A percentile compares a stretch with the other conserved stretches of the same genome.
Evolutionary conservation across 2,329 filamentous ascomycete species (phyloP).

Genomic region (Ceratocystis cacaofunesta): DNA sequence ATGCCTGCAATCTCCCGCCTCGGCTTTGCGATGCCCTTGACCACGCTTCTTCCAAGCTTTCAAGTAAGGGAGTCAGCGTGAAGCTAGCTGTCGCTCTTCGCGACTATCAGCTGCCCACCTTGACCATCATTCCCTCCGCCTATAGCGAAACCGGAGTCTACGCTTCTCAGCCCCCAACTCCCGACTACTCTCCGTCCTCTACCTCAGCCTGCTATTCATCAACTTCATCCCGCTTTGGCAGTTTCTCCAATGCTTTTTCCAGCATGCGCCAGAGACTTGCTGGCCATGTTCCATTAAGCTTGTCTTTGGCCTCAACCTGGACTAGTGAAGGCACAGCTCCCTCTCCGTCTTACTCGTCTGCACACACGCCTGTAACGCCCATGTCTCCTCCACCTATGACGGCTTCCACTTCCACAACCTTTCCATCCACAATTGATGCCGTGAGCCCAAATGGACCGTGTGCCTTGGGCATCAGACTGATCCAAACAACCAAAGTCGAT

Average conservation of each 20-base stretch:
- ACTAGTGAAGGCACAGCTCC: neutral
- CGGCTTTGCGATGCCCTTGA: constrained; percentile 41
- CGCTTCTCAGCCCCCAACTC: constrained; percentile 20
- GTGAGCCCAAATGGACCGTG: constrained; percentile 25
- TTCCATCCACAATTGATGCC: constrained; percentile 23
- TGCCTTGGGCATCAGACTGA: constrained; percentile 35
- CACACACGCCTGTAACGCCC: constrained; percentile 27
- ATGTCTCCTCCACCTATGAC: constrained; percentile 32
- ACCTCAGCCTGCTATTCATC: constrained; percentile 13
- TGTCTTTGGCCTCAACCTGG: constrained; percentile 6
- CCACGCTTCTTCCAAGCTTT: constrained; percentile 41
- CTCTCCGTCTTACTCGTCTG: constrained; percentile 20
- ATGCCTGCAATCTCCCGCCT: constrained; percentile 42
- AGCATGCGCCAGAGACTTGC: constrained; percentile 24
- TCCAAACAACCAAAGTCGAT: constrained; percentile 34
- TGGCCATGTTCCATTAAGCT: neutral
- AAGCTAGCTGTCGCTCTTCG: constrained; percentile 43
- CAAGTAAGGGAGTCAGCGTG: constrained; percentile 39
- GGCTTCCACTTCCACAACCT: constrained; percentile 33
- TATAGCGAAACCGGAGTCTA: constrained; percentile 7
- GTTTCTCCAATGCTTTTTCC: constrained; percentile 22
- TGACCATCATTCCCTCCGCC: constrained; percentile 12
- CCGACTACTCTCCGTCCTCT: constrained; percentile 23
- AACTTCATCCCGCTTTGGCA: constrained; percentile 23
- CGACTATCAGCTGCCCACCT: constrained; percentile 36